These are phyloP conservation scores for Lipomyces japonicus DNA, from an alignment of 805 yeast genomes.

Conservation along the genomic window DNA sequence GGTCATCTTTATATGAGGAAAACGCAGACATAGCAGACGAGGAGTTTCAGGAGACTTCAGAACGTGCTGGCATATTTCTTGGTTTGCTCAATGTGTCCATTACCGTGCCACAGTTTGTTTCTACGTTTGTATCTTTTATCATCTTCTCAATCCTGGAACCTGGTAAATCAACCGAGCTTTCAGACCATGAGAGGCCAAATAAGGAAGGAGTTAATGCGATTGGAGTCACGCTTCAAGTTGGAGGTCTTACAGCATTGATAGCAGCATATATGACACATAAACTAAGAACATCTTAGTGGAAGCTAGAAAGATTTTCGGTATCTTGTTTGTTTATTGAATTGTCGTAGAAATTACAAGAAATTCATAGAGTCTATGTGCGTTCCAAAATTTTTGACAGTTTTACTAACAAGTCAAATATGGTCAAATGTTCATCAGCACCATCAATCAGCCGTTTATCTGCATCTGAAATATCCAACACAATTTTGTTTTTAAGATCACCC, in stretches of 20 bases:
- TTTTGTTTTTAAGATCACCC: slow-evolving; percentile 56
- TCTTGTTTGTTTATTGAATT: not conserved
- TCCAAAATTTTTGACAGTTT: slow-evolving; percentile 3
- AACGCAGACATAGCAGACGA: slow-evolving; percentile 1
- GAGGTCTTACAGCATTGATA: slow-evolving; percentile 37
- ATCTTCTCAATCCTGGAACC: slow-evolving; percentile 36
- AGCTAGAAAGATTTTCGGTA: not conserved
- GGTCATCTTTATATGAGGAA: slow-evolving; percentile 13
- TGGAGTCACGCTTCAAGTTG: slow-evolving; percentile 39
- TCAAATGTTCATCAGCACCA: slow-evolving; percentile 88
- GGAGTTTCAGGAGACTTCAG: slow-evolving; percentile 19
- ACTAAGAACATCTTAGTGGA: slow-evolving; percentile 5
- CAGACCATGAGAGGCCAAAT: slow-evolving; percentile 26
- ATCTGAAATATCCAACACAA: slow-evolving; percentile 64
- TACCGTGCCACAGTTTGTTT: slow-evolving; percentile 41
- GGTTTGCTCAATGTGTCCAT: slow-evolving; percentile 43
- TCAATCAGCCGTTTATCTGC: slow-evolving; percentile 70
- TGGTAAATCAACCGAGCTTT: slow-evolving; percentile 18
- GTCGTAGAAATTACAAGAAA: not conserved
- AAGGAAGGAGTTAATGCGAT: slow-evolving; percentile 37
- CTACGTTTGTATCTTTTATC: slow-evolving; percentile 40
- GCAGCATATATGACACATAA: slow-evolving; percentile 36
- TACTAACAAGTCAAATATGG: slow-evolving; percentile 52
- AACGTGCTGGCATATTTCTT: slow-evolving; percentile 39
- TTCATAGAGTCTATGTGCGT: not conserved